A percentile compares a stretch with the other conserved stretches of the same genome.
phyloP scores from a whole-genome alignment of 345 rosid species.

The Combretum micranthum region DNA sequence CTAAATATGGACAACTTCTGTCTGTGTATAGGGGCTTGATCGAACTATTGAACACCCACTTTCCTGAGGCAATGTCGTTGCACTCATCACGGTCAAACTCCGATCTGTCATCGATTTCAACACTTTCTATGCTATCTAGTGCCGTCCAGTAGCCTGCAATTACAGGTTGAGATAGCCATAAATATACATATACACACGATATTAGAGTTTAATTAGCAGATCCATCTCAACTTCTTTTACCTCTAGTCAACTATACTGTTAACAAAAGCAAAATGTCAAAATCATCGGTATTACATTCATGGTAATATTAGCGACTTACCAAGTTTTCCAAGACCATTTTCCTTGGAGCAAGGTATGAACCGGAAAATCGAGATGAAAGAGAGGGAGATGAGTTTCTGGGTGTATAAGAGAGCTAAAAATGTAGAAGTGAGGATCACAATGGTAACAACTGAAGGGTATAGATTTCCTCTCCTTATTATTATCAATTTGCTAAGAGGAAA shows the following conservation, averaged over 20 bases:
- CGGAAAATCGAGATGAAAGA: slow-evolving; percentile 41
- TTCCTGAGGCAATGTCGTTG: slow-evolving; percentile 46
- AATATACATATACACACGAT: too few relatives aligned
- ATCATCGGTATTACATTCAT: background rate
- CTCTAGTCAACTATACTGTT: slow-evolving; percentile 3
- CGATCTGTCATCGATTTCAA: slow-evolving; percentile 48
- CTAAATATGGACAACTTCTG: slow-evolving; percentile 70
- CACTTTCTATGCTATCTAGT: too few relatives aligned
- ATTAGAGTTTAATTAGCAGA: too few relatives aligned
- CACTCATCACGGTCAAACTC: slow-evolving; percentile 87
- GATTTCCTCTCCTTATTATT: slow-evolving; percentile 42
- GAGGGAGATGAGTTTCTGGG: slow-evolving; percentile 38
- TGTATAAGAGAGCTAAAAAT: slow-evolving; percentile 48
- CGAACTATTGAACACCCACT: slow-evolving; percentile 73
- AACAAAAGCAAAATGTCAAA: background rate
- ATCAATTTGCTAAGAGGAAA: background rate
- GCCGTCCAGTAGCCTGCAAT: too few relatives aligned
- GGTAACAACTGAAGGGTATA: slow-evolving; percentile 42
- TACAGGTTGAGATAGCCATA: too few relatives aligned
- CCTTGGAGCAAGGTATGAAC: slow-evolving; percentile 44
- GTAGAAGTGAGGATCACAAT: slow-evolving; percentile 42
- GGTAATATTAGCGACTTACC: slow-evolving; percentile 33
- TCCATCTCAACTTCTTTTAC: slow-evolving; percentile 21
- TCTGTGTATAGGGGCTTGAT: slow-evolving; percentile 69
- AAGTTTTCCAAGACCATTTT: slow-evolving; percentile 26